These are phyloP conservation scores for Aureobasidium mangrovei DNA, from an alignment of 2,329 filamentous ascomycete genomes.

Conservation along the genomic window DNA sequence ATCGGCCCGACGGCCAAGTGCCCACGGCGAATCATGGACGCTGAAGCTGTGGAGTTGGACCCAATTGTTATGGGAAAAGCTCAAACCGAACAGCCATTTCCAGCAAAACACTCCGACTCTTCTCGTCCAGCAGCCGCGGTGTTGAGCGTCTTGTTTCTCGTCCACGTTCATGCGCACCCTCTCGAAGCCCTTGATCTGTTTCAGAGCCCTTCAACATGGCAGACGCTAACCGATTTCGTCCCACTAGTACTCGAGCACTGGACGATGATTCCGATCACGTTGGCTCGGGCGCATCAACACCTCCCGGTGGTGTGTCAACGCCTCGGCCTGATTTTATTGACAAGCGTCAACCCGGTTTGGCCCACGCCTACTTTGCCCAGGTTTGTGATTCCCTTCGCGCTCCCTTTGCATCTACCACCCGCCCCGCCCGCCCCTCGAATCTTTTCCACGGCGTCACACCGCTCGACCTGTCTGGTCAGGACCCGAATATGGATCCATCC, in stretches of 20 bases:
- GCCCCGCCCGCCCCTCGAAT: slow-evolving; percentile 15
- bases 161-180: background rate
- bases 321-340: slow-evolving; percentile 89
- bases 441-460: slow-evolving; percentile 11
- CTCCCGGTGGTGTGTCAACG: slow-evolving; percentile 76
- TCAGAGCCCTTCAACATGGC: slow-evolving; percentile 24
- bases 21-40: background rate
- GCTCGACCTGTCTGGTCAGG: slow-evolving; percentile 17
- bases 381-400: slow-evolving; percentile 75
- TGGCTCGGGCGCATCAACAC: slow-evolving; percentile 72
- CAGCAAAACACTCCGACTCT: slow-evolving; percentile 7
- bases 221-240: slow-evolving; percentile 27
- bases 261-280: slow-evolving; percentile 69
- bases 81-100: background rate
- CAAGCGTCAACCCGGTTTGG: slow-evolving; percentile 86
- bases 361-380: slow-evolving; percentile 96
- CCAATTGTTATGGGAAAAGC: background rate
- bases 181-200: slow-evolving; percentile 14
- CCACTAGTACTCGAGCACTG: slow-evolving; percentile 39
- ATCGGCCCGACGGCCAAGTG: background rate
- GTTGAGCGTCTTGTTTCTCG: background rate
- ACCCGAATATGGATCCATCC: slow-evolving; percentile 15
- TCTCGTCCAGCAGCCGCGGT: background rate
- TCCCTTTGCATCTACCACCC: slow-evolving; percentile 13
- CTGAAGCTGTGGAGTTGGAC: background rate